These are phyloP conservation scores for Nakazawaea wickerhamii DNA, from an alignment of 805 yeast species.

Conservation along the genomic window DNA sequence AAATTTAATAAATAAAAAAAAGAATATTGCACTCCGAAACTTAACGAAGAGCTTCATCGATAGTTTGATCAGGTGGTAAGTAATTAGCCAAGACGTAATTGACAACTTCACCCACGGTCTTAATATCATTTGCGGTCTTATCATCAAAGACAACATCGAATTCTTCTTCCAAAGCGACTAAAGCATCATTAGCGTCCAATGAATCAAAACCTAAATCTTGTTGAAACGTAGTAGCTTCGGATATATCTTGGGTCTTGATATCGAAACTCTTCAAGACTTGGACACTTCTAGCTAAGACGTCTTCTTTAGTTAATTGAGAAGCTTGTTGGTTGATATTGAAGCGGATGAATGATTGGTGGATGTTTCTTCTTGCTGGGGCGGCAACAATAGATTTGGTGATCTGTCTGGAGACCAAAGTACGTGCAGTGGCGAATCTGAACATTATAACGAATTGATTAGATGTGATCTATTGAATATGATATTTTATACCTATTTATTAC, in stretches of 20 bases:
- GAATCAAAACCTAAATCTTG: constrained; percentile 87
- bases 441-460: constrained; percentile 1
- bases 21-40: neutral
- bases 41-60: constrained; percentile 33
- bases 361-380: constrained; percentile 14
- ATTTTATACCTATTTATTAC: too few species aligned
- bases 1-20: neutral
- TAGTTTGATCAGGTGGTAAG: constrained; percentile 27
- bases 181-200: constrained; percentile 89
- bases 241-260: constrained; percentile 19
- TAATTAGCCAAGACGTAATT: constrained; percentile 40
- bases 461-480: too few species aligned
- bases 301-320: constrained; percentile 65
- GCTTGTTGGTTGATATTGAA: constrained; percentile 32
- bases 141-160: constrained; percentile 30
- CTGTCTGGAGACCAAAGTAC: constrained; percentile 11
- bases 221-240: constrained; percentile 42
- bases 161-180: constrained; percentile 94
- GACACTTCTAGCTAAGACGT: constrained; percentile 75
- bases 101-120: constrained; percentile 56
- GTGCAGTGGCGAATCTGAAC: constrained; percentile 12
- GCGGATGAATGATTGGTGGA: constrained; percentile 13
- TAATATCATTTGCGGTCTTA: constrained; percentile 50
- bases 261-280: constrained; percentile 68
- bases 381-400: constrained; percentile 1